Conservation (phyloP, 331 rosid species). For the Pyrus hybrid region DNA sequence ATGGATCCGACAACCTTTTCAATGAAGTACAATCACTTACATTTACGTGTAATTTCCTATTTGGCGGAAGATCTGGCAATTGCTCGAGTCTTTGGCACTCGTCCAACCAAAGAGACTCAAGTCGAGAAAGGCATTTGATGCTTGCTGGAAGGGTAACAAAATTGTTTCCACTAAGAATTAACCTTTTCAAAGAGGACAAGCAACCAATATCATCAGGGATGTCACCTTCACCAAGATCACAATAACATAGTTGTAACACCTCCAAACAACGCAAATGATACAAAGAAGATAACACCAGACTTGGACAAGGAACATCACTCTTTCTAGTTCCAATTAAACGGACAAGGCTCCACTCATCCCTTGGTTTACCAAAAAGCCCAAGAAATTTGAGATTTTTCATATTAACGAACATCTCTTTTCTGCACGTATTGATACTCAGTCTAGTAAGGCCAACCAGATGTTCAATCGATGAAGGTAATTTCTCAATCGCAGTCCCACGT, state of each 20-base stretch:
- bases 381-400: too few species aligned
- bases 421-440: too few species aligned
- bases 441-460: too few species aligned
- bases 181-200: not conserved
- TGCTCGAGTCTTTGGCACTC: not conserved
- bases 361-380: too few species aligned
- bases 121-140: not conserved
- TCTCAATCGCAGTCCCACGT: not conserved
- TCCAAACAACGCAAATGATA: not conserved
- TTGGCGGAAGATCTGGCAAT: not conserved
- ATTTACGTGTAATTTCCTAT: too few species aligned
- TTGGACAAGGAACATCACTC: too few species aligned
- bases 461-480: too few species aligned
- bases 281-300: not conserved
- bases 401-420: too few species aligned
- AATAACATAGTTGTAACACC: rapidly evolving
- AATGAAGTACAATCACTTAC: not conserved
- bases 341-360: too few species aligned
- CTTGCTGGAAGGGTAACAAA: not conserved
- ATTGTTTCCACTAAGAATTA: not conserved
- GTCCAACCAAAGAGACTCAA: rapidly evolving
- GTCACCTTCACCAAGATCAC: not conserved
- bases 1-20: not conserved
- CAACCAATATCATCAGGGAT: not conserved
- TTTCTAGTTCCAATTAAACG: too few species aligned